Percentiles rank a stretch among this genome's conserved stretches.
phyloP scores from a whole-genome alignment of 768 basidiomycete species.

The Naganishia antarctica region DNA sequence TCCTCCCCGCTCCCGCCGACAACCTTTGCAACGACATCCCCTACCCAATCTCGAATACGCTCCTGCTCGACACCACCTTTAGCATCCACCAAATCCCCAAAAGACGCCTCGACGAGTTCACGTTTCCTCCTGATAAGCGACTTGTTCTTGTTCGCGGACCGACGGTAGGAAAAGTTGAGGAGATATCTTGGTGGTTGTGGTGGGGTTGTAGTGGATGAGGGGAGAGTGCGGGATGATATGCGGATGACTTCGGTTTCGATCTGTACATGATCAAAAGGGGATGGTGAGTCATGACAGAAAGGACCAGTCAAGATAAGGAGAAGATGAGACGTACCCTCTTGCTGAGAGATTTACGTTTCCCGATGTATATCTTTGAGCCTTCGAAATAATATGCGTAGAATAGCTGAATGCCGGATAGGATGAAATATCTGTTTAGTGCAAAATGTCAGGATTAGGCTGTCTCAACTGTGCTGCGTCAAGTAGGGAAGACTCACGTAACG shows the following conservation, averaged over 20 bases:
- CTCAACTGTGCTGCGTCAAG: neutral
- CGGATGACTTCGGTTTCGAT: constrained; percentile 88
- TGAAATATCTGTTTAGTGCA: constrained; percentile 59
- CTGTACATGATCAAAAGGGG: constrained; percentile 53
- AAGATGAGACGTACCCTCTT: constrained; percentile 61
- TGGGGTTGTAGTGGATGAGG: constrained; percentile 46
- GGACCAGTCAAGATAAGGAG: constrained; percentile 17
- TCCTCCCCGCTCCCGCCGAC: constrained; percentile 24
- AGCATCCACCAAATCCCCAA: constrained; percentile 22
- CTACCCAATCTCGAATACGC: constrained; percentile 27
- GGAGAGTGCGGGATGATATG: constrained; percentile 64
- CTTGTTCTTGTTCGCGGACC: constrained; percentile 30
- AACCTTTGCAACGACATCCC: constrained; percentile 1
- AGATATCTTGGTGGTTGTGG: constrained; percentile 61
- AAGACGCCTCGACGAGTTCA: constrained; percentile 7
- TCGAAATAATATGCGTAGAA: constrained; percentile 83
- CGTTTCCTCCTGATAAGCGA: constrained; percentile 21
- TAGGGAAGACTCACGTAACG: constrained; percentile 58
- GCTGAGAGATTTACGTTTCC: constrained; percentile 82
- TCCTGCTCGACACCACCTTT: constrained; percentile 28
- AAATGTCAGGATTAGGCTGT: neutral
- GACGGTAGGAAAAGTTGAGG: constrained; percentile 50
- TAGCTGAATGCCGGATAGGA: constrained; percentile 67
- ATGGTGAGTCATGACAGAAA: neutral
- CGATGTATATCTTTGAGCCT: constrained; percentile 76